Evolutionary conservation across 257 asterid genomes (phyloP), one percentile per base, ranked within the genome.

Genomic region (Leonotis leonurus): DNA sequence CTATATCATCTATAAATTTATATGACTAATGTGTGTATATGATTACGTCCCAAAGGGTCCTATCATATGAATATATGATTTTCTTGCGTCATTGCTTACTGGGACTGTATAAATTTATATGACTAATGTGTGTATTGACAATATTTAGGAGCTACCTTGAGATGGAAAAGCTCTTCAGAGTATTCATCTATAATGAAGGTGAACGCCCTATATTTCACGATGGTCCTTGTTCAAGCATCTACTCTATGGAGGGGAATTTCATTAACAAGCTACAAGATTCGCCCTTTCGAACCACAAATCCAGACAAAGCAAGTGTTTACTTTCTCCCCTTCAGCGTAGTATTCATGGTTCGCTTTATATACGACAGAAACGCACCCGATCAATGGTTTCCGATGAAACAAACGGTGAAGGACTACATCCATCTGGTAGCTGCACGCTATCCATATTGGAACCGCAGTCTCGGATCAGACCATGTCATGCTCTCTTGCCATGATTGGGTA

Each of bases 401-500:
- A 41, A 87, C 86, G 0, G 77, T 89, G 1, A 70, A 56, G 24
- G 99, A 87, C 65, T 92, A 89, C 29, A 77, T 92, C 10, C 45
- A 81, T 35, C 88, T 89, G 54, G 70, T 92, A 0, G 80, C 85
- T 0, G 26, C 7, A 4, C 68, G 73, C 36, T 82, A 82, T 48
- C 85, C 89, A 16, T 84, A 73, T 12, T 91, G 98, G 98, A 91
- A 88, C 40, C 85, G 95, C 40, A 88, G 87, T 80, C 79, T 72
- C 0, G 98, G 98, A 6, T 75, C 85, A 0, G 98, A 91, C 72
- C 97, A 91, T 57, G 75, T 91, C 83, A 80, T 91, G 86, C 95
- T 91, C 24, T 82, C 98, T 62, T 91, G 98, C 81, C 98, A 91
- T 57, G 98, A 91, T 69, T 91, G 98, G 98, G 98, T 91, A 73